Percentiles rank a stretch among this genome's conserved stretches.
These are phyloP conservation scores for Cicer bijugum DNA, from an alignment of 306 rosid genomes.

Conservation along the genomic window DNA sequence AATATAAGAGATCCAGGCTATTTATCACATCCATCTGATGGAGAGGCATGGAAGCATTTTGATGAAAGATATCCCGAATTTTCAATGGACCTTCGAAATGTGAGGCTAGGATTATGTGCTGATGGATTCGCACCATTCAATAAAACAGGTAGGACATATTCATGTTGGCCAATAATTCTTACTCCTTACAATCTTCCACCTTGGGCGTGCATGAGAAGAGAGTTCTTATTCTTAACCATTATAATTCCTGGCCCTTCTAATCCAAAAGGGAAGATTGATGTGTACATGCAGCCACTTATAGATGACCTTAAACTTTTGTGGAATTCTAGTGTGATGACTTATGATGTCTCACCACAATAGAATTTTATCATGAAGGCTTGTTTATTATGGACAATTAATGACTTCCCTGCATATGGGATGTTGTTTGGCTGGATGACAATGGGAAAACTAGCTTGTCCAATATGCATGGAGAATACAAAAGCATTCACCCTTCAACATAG, in stretches of 20 bases:
- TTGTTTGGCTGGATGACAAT: background rate
- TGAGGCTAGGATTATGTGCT: background rate
- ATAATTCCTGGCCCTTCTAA: too few species aligned
- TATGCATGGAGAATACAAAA: background rate
- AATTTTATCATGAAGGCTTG: too few species aligned
- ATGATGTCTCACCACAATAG: too few species aligned
- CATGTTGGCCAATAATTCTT: background rate
- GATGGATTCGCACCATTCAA: background rate
- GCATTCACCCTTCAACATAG: too few species aligned
- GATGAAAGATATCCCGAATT: background rate
- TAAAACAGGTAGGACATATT: background rate
- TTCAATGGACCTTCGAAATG: background rate
- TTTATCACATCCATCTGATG: background rate
- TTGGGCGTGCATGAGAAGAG: too few species aligned
- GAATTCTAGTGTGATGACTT: too few species aligned
- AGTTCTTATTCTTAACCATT: too few species aligned
- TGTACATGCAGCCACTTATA: background rate
- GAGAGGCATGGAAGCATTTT: background rate
- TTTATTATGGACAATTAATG: background rate
- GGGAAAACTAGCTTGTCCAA: background rate
- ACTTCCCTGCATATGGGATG: background rate
- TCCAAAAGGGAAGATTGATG: too few species aligned
- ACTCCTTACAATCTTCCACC: background rate
- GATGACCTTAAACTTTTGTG: background rate
- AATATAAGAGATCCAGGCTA: background rate